Percentiles rank a stretch among this genome's conserved stretches.
These are phyloP conservation scores for Vickermania spadyakhi DNA, from an alignment of 208 protist species.

Conservation along the genomic window DNA sequence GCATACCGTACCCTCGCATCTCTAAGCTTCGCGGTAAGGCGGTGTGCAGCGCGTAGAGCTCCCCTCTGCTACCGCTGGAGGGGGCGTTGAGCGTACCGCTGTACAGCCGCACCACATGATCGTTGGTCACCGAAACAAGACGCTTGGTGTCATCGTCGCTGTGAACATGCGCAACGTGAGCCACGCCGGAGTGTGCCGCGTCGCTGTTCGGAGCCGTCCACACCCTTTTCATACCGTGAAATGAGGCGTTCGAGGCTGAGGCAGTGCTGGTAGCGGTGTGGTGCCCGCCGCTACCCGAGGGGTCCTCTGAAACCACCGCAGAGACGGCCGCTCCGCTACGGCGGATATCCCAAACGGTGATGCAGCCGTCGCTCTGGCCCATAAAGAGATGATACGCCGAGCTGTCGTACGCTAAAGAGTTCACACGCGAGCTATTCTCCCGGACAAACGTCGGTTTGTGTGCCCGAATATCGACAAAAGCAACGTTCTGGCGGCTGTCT, in stretches of 20 bases:
- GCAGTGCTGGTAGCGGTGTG: not conserved
- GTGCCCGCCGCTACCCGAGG: not conserved
- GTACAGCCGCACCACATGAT: conserved; percentile 82
- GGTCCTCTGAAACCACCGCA: not conserved
- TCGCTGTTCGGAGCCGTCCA: conserved; percentile 47
- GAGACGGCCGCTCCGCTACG: conserved; percentile 39
- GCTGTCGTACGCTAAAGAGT: conserved; percentile 65
- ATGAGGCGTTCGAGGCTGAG: conserved; percentile 4
- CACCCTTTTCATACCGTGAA: conserved; percentile 20
- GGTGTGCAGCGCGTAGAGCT: conserved; percentile 63
- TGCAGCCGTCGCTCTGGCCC: conserved; percentile 67
- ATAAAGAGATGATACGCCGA: conserved; percentile 47
- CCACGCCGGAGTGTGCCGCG: conserved; percentile 48
- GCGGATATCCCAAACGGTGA: conserved; percentile 81
- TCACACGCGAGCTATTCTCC: conserved; percentile 64
- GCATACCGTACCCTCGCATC: conserved; percentile 43
- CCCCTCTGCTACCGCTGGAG: conserved; percentile 7
- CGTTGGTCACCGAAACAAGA: conserved; percentile 59
- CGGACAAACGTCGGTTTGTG: conserved; percentile 37
- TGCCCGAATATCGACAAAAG: conserved; percentile 61
- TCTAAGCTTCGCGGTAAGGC: conserved; percentile 41
- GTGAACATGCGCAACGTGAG: conserved; percentile 47
- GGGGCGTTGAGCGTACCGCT: conserved; percentile 36
- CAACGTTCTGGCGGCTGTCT: conserved; percentile 55
- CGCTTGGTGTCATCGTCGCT: conserved; percentile 60